phyloP scores from a whole-genome alignment of 768 basidiomycete genomes.

The Naganishia vaughanmartiniae region DNA sequence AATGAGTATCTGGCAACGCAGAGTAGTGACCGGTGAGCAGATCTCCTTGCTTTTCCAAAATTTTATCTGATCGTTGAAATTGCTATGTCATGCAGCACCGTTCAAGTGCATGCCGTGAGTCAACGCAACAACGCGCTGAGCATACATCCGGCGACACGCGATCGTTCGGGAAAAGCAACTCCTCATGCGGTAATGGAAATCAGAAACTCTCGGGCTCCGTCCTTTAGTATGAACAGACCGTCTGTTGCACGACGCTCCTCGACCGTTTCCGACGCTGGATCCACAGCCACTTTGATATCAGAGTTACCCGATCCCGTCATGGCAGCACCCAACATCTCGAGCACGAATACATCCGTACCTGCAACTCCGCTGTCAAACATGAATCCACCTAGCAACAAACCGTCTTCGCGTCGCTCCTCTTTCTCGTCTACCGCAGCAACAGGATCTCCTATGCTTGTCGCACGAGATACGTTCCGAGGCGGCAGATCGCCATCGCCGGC shows the following conservation, averaged over 20 bases:
- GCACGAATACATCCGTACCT: slow-evolving; percentile 32
- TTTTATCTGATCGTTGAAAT: not conserved
- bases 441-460: slow-evolving; percentile 40
- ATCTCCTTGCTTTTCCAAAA: not conserved
- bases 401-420: slow-evolving; percentile 45
- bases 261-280: slow-evolving; percentile 72
- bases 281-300: slow-evolving; percentile 58
- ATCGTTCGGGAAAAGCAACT: slow-evolving; percentile 65
- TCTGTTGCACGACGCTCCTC: slow-evolving; percentile 68
- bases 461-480: slow-evolving; percentile 39
- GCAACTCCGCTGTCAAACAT: slow-evolving; percentile 46
- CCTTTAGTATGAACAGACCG: slow-evolving; percentile 45
- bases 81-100: slow-evolving; percentile 57
- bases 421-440: slow-evolving; percentile 49
- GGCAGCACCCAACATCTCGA: slow-evolving; percentile 37
- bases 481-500: slow-evolving; percentile 49
- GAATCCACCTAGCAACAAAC: slow-evolving; percentile 47
- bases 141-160: slow-evolving; percentile 85
- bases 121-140: slow-evolving; percentile 78
- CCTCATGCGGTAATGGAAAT: slow-evolving; percentile 46
- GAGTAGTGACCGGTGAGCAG: slow-evolving; percentile 72
- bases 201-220: slow-evolving; percentile 50
- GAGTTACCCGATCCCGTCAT: slow-evolving; percentile 61
- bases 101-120: slow-evolving; percentile 86
- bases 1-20: slow-evolving; percentile 98